Evolutionary conservation across 306 rosid genomes (phyloP).

Genomic region (Castanospermum australe): DNA sequence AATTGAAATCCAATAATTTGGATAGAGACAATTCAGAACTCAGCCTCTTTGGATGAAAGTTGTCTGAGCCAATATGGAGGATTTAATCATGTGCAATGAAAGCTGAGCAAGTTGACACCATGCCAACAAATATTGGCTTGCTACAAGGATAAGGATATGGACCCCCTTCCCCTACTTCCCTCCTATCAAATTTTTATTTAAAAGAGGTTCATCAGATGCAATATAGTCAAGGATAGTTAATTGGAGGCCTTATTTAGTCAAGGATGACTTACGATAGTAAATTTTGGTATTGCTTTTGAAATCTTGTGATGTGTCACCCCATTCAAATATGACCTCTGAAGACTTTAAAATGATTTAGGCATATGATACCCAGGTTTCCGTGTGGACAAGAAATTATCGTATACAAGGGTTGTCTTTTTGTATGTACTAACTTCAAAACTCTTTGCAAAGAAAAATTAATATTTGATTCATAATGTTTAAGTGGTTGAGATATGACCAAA

Average conservation of each 20-base stretch:
- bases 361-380: background rate
- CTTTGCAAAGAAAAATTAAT: background rate
- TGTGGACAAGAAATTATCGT: background rate
- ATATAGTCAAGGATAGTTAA: background rate
- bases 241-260: constrained; percentile 10
- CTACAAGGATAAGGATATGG: background rate
- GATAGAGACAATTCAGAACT: background rate
- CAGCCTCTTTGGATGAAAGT: background rate
- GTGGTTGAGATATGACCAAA: constrained; percentile 40
- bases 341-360: background rate
- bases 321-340: background rate
- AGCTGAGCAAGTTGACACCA: background rate
- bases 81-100: background rate
- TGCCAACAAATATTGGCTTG: background rate
- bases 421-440: background rate
- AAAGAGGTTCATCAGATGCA: background rate
- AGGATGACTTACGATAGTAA: constrained; percentile 3
- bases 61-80: background rate
- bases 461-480: background rate
- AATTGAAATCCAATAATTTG: background rate
- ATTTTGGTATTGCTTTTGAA: constrained; percentile 9
- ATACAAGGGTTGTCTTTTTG: background rate
- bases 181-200: background rate
- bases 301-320: background rate
- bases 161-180: background rate